These are phyloP conservation scores for Puccinia horiana DNA, from an alignment of 1,284 basidiomycete genomes.

Conservation along the genomic window DNA sequence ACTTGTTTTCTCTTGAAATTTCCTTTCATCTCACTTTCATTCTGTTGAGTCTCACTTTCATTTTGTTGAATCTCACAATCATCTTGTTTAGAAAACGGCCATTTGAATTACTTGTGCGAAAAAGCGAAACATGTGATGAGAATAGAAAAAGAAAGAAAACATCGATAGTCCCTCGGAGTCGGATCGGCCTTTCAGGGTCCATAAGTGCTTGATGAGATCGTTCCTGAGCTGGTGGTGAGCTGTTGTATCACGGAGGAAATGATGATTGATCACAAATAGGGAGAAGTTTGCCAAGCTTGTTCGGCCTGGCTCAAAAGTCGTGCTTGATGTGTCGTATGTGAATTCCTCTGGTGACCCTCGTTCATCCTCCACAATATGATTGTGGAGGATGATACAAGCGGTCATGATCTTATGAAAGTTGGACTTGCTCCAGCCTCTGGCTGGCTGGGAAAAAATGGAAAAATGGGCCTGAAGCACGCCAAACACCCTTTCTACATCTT, in stretches of 20 bases:
- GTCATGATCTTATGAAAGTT: background rate
- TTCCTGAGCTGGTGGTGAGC: background rate
- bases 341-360: background rate
- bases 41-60: too few species aligned
- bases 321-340: background rate
- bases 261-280: background rate
- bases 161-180: too few species aligned
- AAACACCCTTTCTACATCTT: background rate
- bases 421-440: background rate
- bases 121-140: too few species aligned
- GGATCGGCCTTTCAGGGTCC: background rate
- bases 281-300: background rate
- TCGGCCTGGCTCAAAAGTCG: background rate
- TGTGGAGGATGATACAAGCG: constrained; percentile 7
- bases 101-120: too few species aligned
- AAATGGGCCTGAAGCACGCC: background rate
- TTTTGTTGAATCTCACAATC: too few species aligned
- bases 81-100: too few species aligned
- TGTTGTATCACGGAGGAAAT: background rate
- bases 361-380: constrained; percentile 10
- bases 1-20: too few species aligned
- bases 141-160: too few species aligned
- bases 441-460: background rate
- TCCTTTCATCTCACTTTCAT: too few species aligned
- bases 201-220: background rate